A percentile compares a stretch with the other conserved stretches of the same genome.
phyloP scores from a whole-genome alignment of 2,329 filamentous ascomycete genomes.

The Chalaropsis ovoidea region DNA sequence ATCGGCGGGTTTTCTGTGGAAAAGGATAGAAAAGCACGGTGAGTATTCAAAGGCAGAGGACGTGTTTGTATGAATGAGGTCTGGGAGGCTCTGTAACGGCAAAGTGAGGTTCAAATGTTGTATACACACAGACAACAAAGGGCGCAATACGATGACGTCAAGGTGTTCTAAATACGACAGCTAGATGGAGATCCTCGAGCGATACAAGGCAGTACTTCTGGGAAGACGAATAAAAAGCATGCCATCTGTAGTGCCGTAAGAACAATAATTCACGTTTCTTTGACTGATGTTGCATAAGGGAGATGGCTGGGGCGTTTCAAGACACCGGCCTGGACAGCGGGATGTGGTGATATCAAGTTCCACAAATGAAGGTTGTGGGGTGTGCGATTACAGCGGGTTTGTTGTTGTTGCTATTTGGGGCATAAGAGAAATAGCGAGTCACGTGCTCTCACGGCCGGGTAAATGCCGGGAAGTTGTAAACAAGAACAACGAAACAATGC shows the following conservation, averaged over 20 bases:
- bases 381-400: neutral
- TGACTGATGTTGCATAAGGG: neutral
- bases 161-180: neutral
- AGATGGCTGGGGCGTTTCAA: slow-evolving; percentile 13
- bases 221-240: neutral
- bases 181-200: neutral
- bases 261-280: neutral
- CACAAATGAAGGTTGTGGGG: neutral
- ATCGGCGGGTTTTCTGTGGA: neutral
- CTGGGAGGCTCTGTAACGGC: neutral
- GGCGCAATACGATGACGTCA: neutral
- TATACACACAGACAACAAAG: neutral
- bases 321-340: neutral
- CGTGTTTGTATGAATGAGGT: neutral
- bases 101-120: neutral
- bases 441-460: too few relatives aligned
- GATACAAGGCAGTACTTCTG: neutral
- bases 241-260: neutral
- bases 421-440: too few relatives aligned
- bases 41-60: neutral
- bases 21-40: neutral
- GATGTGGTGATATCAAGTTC: neutral
- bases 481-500: too few relatives aligned
- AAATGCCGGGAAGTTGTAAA: too few relatives aligned
- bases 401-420: neutral